Conservation (phyloP, 495 filamentous ascomycete species). For the Neurospora intermedia region DNA sequence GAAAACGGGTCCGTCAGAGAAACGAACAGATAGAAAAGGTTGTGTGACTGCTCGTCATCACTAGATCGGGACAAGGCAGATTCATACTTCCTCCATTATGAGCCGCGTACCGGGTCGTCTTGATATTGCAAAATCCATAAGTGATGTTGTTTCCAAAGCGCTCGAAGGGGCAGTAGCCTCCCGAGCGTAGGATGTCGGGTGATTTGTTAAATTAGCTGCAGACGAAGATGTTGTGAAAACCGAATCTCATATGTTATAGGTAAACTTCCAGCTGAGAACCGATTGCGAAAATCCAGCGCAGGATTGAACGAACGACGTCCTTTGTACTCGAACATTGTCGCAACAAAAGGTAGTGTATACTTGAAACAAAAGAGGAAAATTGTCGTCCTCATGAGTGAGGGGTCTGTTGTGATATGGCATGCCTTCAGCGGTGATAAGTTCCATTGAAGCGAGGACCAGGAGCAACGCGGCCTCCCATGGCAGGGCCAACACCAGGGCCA, state of each 20-base stretch:
- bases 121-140: slow-evolving; percentile 48
- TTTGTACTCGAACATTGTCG: slow-evolving; percentile 5
- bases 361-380: neutral
- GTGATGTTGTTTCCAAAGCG: slow-evolving; percentile 51
- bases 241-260: slow-evolving; percentile 24
- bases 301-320: slow-evolving; percentile 16
- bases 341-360: slow-evolving; percentile 11
- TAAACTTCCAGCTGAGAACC: slow-evolving; percentile 21
- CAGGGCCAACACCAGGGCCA: slow-evolving; percentile 59
- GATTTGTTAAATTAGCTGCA: slow-evolving; percentile 43
- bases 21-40: slow-evolving; percentile 9
- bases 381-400: slow-evolving; percentile 5
- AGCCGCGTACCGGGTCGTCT: slow-evolving; percentile 12
- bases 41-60: slow-evolving; percentile 14
- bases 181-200: slow-evolving; percentile 48
- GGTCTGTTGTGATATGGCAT: neutral
- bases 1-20: slow-evolving; percentile 8
- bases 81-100: slow-evolving; percentile 11
- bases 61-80: slow-evolving; percentile 23
- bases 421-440: slow-evolving; percentile 34
- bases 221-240: slow-evolving; percentile 42
- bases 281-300: slow-evolving; percentile 18
- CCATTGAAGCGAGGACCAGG: slow-evolving; percentile 38
- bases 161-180: slow-evolving; percentile 40
- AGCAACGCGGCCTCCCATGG: slow-evolving; percentile 48